phyloP scores from a whole-genome alignment of 2,329 filamentous ascomycete genomes.

The Rachicladosporium sp. region DNA sequence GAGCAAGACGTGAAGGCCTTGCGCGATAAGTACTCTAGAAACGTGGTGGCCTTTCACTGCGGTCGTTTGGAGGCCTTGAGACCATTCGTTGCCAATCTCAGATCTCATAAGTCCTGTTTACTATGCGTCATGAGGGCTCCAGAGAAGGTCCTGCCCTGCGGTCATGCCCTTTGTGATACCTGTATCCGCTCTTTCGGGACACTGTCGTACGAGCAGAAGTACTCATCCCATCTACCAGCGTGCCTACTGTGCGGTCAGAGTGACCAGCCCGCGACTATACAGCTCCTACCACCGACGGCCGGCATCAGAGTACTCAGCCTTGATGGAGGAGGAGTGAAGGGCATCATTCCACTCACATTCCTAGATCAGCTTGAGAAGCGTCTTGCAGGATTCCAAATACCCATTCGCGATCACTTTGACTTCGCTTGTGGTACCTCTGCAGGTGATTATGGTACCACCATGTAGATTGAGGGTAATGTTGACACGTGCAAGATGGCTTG shows the following conservation, averaged over 20 bases:
- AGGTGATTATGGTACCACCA: constrained; percentile 10
- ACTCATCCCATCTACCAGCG: constrained; percentile 14
- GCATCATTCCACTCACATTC: constrained; percentile 16
- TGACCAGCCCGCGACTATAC: constrained; percentile 9
- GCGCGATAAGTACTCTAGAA: neutral
- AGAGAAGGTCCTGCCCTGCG: constrained; percentile 22
- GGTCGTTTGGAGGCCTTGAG: neutral
- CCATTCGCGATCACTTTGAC: constrained; percentile 16
- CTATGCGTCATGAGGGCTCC: constrained; percentile 19
- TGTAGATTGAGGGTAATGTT: neutral
- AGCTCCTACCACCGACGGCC: constrained; percentile 23
- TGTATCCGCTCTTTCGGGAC: constrained; percentile 22
- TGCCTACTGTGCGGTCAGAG: constrained; percentile 19
- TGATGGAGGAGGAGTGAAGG: constrained; percentile 23
- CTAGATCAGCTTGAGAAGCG: constrained; percentile 10
- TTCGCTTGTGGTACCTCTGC: constrained; percentile 19
- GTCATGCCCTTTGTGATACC: constrained; percentile 24
- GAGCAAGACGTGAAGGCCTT: neutral
- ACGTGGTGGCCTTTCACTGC: neutral
- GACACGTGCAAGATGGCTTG: constrained; percentile 15
- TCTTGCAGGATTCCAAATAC: constrained; percentile 8
- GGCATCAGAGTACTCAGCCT: constrained; percentile 24
- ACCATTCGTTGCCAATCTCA: neutral
- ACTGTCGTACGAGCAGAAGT: constrained; percentile 10
- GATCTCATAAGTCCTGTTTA: constrained; percentile 16